Conservation (phyloP, 495 filamentous ascomycete genomes). For the Thozetella sp. region DNA sequence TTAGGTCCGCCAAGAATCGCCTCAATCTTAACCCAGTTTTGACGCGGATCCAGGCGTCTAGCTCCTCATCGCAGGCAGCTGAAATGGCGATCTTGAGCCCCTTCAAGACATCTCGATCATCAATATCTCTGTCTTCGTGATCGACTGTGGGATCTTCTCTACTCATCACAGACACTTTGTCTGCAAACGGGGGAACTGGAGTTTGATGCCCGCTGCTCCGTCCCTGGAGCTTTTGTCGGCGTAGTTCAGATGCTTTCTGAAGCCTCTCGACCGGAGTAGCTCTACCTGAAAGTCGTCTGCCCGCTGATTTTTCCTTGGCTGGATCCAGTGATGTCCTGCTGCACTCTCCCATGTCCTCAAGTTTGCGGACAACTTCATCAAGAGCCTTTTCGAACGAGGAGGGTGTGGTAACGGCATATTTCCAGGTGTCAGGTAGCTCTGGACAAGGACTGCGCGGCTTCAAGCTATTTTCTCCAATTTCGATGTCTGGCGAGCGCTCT, state of each 20-base stretch:
- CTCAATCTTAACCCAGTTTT: constrained; percentile 46
- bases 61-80: constrained; percentile 45
- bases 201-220: background rate
- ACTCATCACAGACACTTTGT: background rate
- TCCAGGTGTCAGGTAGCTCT: constrained; percentile 31
- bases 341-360: constrained; percentile 29
- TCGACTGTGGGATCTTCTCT: background rate
- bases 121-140: constrained; percentile 32
- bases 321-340: constrained; percentile 1
- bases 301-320: background rate
- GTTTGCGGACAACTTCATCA: constrained; percentile 30
- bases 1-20: constrained; percentile 46
- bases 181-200: background rate
- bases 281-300: constrained; percentile 6
- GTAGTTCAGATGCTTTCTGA: constrained; percentile 11
- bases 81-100: constrained; percentile 49
- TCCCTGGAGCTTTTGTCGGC: constrained; percentile 11
- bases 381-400: constrained; percentile 37
- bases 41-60: constrained; percentile 42
- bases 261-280: constrained; percentile 13
- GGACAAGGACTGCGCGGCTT: constrained; percentile 10
- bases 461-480: too few relatives aligned
- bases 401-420: constrained; percentile 24
- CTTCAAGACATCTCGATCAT: constrained; percentile 42
- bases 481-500: constrained; percentile 20